These are phyloP conservation scores for Phialemonium atrogriseum DNA, from an alignment of 2,329 filamentous ascomycete genomes.

Conservation along the genomic window DNA sequence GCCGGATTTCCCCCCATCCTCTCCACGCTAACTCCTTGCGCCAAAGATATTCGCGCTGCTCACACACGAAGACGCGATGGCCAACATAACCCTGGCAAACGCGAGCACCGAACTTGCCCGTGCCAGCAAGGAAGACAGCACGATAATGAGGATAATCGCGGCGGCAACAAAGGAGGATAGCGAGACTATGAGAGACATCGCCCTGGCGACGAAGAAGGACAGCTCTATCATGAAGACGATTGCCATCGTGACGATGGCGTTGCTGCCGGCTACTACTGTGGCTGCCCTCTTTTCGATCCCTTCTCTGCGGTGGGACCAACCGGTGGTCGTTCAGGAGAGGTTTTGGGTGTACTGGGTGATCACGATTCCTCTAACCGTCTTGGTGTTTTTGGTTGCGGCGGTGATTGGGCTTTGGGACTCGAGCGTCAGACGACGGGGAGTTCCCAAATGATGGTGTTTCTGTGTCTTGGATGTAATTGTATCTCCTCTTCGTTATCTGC, in stretches of 20 bases:
- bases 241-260: conserved; percentile 26
- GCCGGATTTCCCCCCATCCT: too few species aligned
- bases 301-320: conserved; percentile 8
- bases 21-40: too few species aligned
- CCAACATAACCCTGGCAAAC: not conserved
- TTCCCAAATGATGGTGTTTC: too few species aligned
- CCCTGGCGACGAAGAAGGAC: conserved; percentile 27
- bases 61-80: conserved; percentile 3
- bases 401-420: too few species aligned
- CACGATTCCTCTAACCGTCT: conserved; percentile 9
- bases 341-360: conserved; percentile 16
- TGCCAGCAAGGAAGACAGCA: not conserved
- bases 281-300: conserved; percentile 19
- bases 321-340: conserved; percentile 5
- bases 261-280: conserved; percentile 28
- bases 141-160: conserved; percentile 2
- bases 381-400: conserved; percentile 9
- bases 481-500: too few species aligned
- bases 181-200: conserved; percentile 20
- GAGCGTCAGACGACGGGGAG: too few species aligned
- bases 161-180: conserved; percentile 26
- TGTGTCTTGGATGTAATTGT: too few species aligned
- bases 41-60: conserved; percentile 5
- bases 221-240: conserved; percentile 25
- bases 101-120: not conserved